Evolutionary conservation across 257 asterid genomes (phyloP).

Genomic region (Leptodermis oblonga): DNA sequence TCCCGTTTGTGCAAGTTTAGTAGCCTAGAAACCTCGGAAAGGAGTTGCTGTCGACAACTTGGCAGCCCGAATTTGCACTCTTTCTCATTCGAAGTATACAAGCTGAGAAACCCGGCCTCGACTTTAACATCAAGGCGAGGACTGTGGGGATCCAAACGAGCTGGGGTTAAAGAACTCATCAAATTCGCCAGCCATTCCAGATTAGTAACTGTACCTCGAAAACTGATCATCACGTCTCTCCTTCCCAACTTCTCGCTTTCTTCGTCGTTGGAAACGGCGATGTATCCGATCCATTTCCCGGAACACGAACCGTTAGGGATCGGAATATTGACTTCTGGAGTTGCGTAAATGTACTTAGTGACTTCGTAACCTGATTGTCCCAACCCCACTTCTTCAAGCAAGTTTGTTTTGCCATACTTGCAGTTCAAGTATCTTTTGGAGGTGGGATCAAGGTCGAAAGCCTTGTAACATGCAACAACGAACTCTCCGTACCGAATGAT

Average conservation of each 20-base stretch:
- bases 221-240: conserved; percentile 51
- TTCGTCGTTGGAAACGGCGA: conserved; percentile 37
- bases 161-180: conserved; percentile 53
- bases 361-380: conserved; percentile 45
- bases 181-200: conserved; percentile 61
- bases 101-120: conserved; percentile 55
- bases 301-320: conserved; percentile 16
- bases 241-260: conserved; percentile 38
- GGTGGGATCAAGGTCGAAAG: conserved; percentile 50
- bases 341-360: conserved; percentile 56
- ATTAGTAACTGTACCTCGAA: conserved; percentile 56
- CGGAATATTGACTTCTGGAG: conserved; percentile 39
- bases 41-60: conserved; percentile 67
- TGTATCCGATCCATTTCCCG: conserved; percentile 61
- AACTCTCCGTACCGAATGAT: conserved; percentile 59
- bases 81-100: conserved; percentile 44
- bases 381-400: conserved; percentile 43
- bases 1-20: conserved; percentile 28
- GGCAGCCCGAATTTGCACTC: conserved; percentile 39
- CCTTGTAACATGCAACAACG: conserved; percentile 59
- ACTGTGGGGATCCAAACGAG: conserved; percentile 48
- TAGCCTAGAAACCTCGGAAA: conserved; percentile 54
- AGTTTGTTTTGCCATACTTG: conserved; percentile 45
- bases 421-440: conserved; percentile 59
- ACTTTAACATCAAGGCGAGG: conserved; percentile 50